Evolutionary conservation across 768 basidiomycete species (phyloP).

Genomic region (Epithele typhae): DNA sequence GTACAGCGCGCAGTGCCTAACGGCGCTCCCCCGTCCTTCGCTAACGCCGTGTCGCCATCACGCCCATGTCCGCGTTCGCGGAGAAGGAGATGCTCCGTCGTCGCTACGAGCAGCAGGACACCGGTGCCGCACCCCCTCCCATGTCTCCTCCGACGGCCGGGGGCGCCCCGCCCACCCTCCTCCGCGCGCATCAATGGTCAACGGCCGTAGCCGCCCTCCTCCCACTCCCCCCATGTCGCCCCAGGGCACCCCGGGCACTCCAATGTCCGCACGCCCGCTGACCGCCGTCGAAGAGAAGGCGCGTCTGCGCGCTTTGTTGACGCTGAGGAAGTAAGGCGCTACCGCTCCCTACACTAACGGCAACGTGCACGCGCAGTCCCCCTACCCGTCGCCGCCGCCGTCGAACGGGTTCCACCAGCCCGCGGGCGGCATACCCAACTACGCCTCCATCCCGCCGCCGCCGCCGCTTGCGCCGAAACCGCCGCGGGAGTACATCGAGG

Average conservation of each 20-base stretch:
- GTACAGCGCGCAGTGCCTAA: background rate
- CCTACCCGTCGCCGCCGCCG: conserved; percentile 14
- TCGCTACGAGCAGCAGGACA: conserved; percentile 27
- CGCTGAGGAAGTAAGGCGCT: conserved; percentile 41
- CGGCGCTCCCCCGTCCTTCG: conserved; percentile 9
- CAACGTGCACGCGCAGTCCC: conserved; percentile 1
- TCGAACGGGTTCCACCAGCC: conserved; percentile 12
- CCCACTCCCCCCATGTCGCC: conserved; percentile 27
- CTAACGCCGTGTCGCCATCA: conserved; percentile 3
- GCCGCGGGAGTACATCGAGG: conserved; percentile 74
- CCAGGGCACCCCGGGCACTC: conserved; percentile 22
- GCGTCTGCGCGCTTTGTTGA: conserved; percentile 57
- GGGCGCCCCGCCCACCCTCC: conserved; percentile 6
- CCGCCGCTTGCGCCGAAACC: conserved; percentile 76
- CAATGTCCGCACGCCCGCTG: conserved; percentile 29
- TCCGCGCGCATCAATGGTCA: conserved; percentile 15
- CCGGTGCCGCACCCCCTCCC: conserved; percentile 13
- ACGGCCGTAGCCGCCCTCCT: conserved; percentile 25
- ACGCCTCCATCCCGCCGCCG: conserved; percentile 36
- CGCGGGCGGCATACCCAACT: conserved; percentile 3
- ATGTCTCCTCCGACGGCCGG: too few species aligned
- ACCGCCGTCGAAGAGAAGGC: conserved; percentile 83
- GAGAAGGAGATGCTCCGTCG: conserved; percentile 30
- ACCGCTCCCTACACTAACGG: conserved; percentile 7
- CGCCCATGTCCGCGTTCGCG: conserved; percentile 13